Base-by-base conservation (phyloP, 176 grass and related monocot species). In the Eremochloa ophiuroides region DNA sequence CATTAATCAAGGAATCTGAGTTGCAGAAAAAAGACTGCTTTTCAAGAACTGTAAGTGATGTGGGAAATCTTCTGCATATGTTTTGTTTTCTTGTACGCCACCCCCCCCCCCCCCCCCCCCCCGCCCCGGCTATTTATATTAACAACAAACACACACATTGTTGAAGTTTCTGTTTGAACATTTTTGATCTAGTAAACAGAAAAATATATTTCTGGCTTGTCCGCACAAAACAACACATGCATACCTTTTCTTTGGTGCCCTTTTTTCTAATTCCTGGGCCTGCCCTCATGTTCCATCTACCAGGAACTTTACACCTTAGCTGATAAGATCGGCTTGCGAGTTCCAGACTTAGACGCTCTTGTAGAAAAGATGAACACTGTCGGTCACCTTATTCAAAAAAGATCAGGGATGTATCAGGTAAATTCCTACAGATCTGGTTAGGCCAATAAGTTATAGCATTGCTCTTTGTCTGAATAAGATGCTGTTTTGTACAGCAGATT, bases 221-320 rank as follows among this genome's bases (percentile, higher is more conserved):
- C 25, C 56, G 38, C 61, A 42, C 18, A 42, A 22, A 75, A 55
- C 23, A 64, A 74, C 40, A 11, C 34, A 43, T 53, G 20, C 27
- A 4, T 12, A 30, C 11, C 5, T 29, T 61, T 8, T 40, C 7
- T 72, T 72, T 23, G n/a, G 17, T 10, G 2, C 26, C 23, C 0
- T 29, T 35, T 11, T 47, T 22, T 5, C 12, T 17, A 0, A 34
- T 58, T 43, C 60, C 26, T 48, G 26, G 56, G 6, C 2, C 67
- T 71, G 27, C 15, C 7, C 12, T 84, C 46, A 74, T 35, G 25
- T 71, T 82, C 43, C 68, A 15, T 78, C 43, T 85, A 58, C 34
- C 83, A 91, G 95, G 95, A 94, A 78, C 81, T 98, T 62, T 73
- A 62, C 38, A 79, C 67, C 60, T 86, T 98, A 83, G 95, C 90